Percentiles rank a stretch among this genome's conserved stretches.
Conservation (phyloP, 441 rosid species). For the Populus hybrid region DNA sequence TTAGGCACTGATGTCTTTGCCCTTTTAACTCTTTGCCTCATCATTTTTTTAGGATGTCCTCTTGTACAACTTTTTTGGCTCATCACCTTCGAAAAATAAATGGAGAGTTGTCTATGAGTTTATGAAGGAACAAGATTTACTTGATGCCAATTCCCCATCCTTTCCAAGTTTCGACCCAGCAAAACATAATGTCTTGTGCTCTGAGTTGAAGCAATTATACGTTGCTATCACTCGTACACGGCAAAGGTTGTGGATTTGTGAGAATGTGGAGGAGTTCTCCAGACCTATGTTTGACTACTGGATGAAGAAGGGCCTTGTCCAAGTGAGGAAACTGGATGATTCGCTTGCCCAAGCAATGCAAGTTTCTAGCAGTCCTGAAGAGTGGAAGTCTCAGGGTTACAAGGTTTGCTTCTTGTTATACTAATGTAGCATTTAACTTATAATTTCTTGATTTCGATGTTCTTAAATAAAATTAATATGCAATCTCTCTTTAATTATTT, state of each 20-base stretch:
- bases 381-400: slow-evolving; percentile 47
- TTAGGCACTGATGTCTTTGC: neutral
- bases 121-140: slow-evolving; percentile 39
- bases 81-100: slow-evolving; percentile 41
- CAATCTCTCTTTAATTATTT: neutral
- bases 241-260: slow-evolving; percentile 55
- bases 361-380: slow-evolving; percentile 46
- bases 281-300: slow-evolving; percentile 48
- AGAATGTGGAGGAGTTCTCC: slow-evolving; percentile 30
- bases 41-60: slow-evolving; percentile 41
- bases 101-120: slow-evolving; percentile 52
- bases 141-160: slow-evolving; percentile 21
- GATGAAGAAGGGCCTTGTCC: slow-evolving; percentile 39
- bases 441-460: neutral
- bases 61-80: slow-evolving; percentile 46
- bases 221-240: slow-evolving; percentile 57
- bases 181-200: slow-evolving; percentile 43
- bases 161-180: slow-evolving; percentile 32
- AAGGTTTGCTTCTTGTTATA: slow-evolving; percentile 31
- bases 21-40: neutral
- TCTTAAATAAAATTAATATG: neutral
- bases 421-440: neutral
- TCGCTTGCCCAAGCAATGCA: slow-evolving; percentile 43
- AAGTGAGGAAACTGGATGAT: slow-evolving; percentile 36
- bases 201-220: slow-evolving; percentile 60